phyloP scores from a whole-genome alignment of 2,329 filamentous ascomycete genomes.

The Ascochyta clinopodiicola region DNA sequence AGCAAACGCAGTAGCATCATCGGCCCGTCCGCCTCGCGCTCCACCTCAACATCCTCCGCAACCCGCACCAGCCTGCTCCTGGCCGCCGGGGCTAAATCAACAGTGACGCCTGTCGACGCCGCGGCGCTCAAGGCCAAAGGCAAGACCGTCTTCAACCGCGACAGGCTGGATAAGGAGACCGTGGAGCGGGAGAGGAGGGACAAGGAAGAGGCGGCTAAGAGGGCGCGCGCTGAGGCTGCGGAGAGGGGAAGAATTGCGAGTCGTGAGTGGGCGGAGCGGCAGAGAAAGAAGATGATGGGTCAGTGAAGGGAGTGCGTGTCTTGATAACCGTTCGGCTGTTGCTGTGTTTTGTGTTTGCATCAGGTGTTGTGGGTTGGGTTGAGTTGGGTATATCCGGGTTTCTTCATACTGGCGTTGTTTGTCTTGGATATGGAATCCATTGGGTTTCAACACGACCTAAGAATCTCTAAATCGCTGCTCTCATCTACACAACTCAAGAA shows the following conservation, averaged over 20 bases:
- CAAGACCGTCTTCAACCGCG: slow-evolving; percentile 55
- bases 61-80: slow-evolving; percentile 36
- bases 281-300: slow-evolving; percentile 48
- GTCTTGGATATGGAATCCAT: neutral
- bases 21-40: slow-evolving; percentile 23
- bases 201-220: slow-evolving; percentile 57
- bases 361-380: slow-evolving; percentile 7
- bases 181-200: slow-evolving; percentile 51
- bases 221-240: slow-evolving; percentile 54
- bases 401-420: neutral
- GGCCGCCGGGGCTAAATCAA: slow-evolving; percentile 26
- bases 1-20: slow-evolving; percentile 34
- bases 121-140: slow-evolving; percentile 48
- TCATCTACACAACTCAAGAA: too few relatives aligned
- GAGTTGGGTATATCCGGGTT: slow-evolving; percentile 8
- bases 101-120: slow-evolving; percentile 41
- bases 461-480: too few relatives aligned
- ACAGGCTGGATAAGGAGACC: slow-evolving; percentile 50
- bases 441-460: too few relatives aligned
- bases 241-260: slow-evolving; percentile 53
- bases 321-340: too few relatives aligned
- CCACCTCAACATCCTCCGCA: slow-evolving; percentile 29
- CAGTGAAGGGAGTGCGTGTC: neutral
- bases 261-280: slow-evolving; percentile 59
- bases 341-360: neutral